Base-by-base conservation (phyloP, 352 stramenopile genomes). In the Pythium insidiosum region DNA sequence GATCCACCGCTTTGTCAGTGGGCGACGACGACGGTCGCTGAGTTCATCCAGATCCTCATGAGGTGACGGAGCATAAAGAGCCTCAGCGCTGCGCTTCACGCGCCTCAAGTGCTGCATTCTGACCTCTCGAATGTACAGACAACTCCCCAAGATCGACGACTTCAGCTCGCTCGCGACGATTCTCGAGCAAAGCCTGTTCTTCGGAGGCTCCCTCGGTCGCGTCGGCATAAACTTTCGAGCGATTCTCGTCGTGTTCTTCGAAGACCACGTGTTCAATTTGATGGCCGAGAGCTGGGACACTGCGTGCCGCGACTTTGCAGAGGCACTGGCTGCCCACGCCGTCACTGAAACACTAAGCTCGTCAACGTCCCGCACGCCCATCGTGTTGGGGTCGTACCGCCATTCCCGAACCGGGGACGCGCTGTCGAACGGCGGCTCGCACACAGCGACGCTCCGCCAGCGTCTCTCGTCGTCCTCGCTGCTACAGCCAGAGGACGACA, bases 181-280 rank as follows among this genome's bases (percentile, higher is more conserved):
- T 30, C 38, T 91, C 10, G 81, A 94, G 52, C 81, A 91, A 43
- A 89, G 79, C 50, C 53, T 94, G 18, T 94, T 90, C 49, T 94
- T 94, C 28, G 81, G 74, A 12, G 71, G 76, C 1, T 94, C 81
- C 5, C 58, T 94, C 0, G 79, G 81, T 0, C 78, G 81, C 21
- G 74, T 94, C 5, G 78, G 78, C 39, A 73, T 91, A 2, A 78
- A 94, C 33, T 94, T 94, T 55, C 73, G 76, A 18, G 76, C 76
- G 22, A 68, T 91, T 9, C 50, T 94, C 6, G 67, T 88, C 16
- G 77, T 94, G 43, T 75, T 73, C 45, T 94, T 94, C 49, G 77
- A 94, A 48, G 61, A 86, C 37, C 78, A 94, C 61, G 57, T 91
- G 10, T 47, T 89, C 11, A 61, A 74, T 18, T 46, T 84, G 26